Evolutionary conservation across 2,329 filamentous ascomycete species (phyloP), one percentile per base, ranked within the genome.

Genomic region (Xylaria sp.): DNA sequence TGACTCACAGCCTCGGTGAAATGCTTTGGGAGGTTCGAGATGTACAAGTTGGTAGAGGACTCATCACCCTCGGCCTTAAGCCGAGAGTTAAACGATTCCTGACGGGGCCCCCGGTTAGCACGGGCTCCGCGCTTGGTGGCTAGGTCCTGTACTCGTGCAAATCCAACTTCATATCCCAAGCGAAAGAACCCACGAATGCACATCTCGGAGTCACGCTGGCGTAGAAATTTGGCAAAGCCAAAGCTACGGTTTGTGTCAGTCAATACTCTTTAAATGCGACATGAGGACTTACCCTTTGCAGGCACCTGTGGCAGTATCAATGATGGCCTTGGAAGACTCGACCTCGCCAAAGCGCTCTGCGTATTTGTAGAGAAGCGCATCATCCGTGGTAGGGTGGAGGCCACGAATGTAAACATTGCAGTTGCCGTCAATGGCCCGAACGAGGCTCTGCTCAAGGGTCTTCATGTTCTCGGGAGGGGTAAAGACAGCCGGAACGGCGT

Each of bases 331-430:
- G 68, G 92, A 97, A 62, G 92, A 96, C 76, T 96, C 91, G 53
- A 99, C 94, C 56, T 89, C 87, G 39, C 94, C 95, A 69, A 97
- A 99, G 46, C 93, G 90, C 63, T 85, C 81, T 40, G 93, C 89
- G 75, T 94, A 97, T 40, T 81, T 80, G 65, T 89, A 83, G 17
- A 99, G 79, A 69, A 95, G 88, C 45, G 95, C 90, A 67, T 99
- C 94, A 44, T 95, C 94, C 0, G 93, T 99, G 65, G 95, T 93
- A 0, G 94, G 93, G 60, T 96, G 90, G 59, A 99, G 87, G 17
- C 95, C 95, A 57, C 94, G 91, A 61, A 99, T 97, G 78, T 99
- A 99, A 61, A 99, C 93, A 68, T 99, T 99, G 60, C 92, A 94
- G 69, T 97, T 96, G 41, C 92, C 92, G 44, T 90, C 78, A 53